Evolutionary conservation across 2,329 filamentous ascomycete species (phyloP), one percentile per base, ranked within the genome.

Genomic region (Scytalidium lignicola): DNA sequence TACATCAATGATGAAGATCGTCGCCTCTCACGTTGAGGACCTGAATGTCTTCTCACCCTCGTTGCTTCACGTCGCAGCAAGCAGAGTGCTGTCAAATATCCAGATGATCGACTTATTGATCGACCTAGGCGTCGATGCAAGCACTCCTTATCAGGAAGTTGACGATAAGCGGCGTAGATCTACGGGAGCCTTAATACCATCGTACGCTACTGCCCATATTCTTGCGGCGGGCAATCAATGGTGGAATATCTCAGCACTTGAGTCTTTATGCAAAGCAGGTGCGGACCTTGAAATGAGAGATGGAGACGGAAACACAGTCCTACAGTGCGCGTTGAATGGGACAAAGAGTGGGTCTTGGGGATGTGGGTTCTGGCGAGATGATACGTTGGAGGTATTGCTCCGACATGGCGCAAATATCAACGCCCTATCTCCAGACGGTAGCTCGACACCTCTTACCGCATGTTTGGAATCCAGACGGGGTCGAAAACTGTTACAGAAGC

Each of bases 271-370:
- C 18, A n/a, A 20, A 9, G 19, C 42, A 42, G 51, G 50, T 40
- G 48, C 41, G 2, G 48, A 47, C 21, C 39, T 55, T 9, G 51
- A 55, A 41, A 43, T 47, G 3, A 53, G 39, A 41, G 51, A 52
- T 40, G 46, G 45, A 17, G 32, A 44, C n/a, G 53, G 52, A 5
- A 19, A 22, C 32, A 53, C 51, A 12, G 26, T 49, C 22, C 45
- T 53, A 3, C 26, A 48, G 32, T 41, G 51, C 9, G 6, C 48
- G 18, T 3, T 40, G 23, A 26, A 26, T 10, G 23, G 23, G 23
- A 10, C 23, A 26, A 26, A 26, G 23, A 26, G 23, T 26, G 23
- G 23, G 6, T 26, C 23, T 26, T 26, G 23, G 23, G 23, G 23
- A 26, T 26, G 23, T 26, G 23, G 23, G 6, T 26, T 26, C 23